phyloP scores from a whole-genome alignment of 805 yeast species.

The Kregervanrija fluxuum region DNA sequence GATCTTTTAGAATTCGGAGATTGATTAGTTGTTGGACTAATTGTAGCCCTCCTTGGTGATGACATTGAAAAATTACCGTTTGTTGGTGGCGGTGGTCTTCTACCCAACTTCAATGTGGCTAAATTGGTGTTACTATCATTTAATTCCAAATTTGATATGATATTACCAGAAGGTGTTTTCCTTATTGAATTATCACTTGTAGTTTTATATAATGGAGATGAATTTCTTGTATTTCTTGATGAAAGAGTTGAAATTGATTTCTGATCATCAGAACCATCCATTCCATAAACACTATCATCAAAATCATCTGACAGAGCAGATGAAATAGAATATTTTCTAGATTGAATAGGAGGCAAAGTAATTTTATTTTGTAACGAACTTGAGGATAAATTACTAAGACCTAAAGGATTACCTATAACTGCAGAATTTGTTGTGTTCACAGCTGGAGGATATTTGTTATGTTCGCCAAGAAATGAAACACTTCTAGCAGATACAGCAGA shows the following conservation, averaged over 20 bases:
- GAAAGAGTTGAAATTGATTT: constrained; percentile 2
- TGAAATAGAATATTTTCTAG: constrained; percentile 15
- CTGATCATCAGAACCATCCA: constrained; percentile 2
- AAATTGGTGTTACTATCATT: neutral
- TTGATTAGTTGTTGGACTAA: constrained; percentile 6
- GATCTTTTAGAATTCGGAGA: constrained; percentile 26
- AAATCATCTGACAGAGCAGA: constrained; percentile 11
- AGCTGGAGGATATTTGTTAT: too few relatives aligned
- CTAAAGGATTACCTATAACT: too few relatives aligned
- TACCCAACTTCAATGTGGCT: neutral
- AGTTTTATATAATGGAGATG: constrained; percentile 6
- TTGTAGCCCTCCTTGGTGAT: constrained; percentile 8
- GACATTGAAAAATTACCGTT: neutral
- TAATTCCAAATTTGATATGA: neutral
- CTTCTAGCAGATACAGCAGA: neutral
- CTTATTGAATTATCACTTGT: neutral
- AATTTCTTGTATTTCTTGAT: constrained; percentile 9
- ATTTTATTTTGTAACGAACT: neutral
- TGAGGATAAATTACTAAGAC: too few relatives aligned
- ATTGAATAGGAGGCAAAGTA: constrained; percentile 13
- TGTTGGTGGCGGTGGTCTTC: constrained; percentile 8
- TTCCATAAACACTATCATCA: constrained; percentile 3
- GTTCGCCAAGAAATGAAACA: too few relatives aligned
- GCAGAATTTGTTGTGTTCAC: too few relatives aligned
- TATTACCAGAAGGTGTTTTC: constrained; percentile 1